phyloP scores from a whole-genome alignment of 1,284 basidiomycete genomes.

The Coriolopsis trogii region DNA sequence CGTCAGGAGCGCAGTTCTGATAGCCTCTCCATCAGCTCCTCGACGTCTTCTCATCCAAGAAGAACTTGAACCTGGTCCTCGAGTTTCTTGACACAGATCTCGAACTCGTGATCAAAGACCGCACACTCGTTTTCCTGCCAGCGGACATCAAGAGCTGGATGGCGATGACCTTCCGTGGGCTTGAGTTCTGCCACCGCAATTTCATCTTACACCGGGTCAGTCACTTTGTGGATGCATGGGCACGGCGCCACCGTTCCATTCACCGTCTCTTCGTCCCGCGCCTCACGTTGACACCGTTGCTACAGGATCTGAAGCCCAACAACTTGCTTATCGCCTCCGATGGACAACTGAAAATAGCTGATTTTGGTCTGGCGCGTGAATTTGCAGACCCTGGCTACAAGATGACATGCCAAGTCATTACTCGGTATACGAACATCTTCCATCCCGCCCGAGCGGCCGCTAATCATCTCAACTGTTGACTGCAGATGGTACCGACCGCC shows the following conservation, averaged over 20 bases:
- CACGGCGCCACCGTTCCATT: neutral
- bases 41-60: slow-evolving; percentile 97
- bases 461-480: neutral
- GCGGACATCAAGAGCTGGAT: slow-evolving; percentile 99
- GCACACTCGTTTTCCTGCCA: slow-evolving; percentile 87
- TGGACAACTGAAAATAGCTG: slow-evolving; percentile 95
- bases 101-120: slow-evolving; percentile 96
- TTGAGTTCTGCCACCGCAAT: slow-evolving; percentile 97
- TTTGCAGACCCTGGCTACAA: slow-evolving; percentile 91
- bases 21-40: slow-evolving; percentile 65
- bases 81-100: slow-evolving; percentile 98
- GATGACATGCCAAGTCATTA: slow-evolving; percentile 99
- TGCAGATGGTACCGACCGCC: slow-evolving; percentile 96
- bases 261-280: no score
- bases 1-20: neutral
- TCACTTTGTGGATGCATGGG: slow-evolving; percentile 10
- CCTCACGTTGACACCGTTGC: neutral
- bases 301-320: slow-evolving; percentile 96
- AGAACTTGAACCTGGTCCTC: slow-evolving; percentile 95
- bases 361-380: slow-evolving; percentile 98
- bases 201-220: slow-evolving; percentile 91
- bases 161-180: slow-evolving; percentile 95
- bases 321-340: slow-evolving; percentile 93
- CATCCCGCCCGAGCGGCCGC: slow-evolving; percentile 1
- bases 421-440: slow-evolving; percentile 56